phyloP scores from a whole-genome alignment of 2,329 filamentous ascomycete species.

The Huntiella omanensis region DNA sequence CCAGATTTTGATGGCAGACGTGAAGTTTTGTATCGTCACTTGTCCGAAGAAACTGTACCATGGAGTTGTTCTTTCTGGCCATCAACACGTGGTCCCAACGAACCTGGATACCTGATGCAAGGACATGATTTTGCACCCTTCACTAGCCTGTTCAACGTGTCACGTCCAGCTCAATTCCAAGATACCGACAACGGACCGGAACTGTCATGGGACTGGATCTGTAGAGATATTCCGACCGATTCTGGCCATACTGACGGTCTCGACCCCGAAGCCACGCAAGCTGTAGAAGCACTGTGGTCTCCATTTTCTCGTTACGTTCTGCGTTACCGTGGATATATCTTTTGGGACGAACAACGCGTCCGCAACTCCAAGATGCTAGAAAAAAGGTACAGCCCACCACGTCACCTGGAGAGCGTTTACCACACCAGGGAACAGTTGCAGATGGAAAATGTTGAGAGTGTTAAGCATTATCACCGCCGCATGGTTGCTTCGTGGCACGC shows the following conservation, averaged over 20 bases:
- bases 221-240: not conserved
- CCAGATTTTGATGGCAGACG: not conserved
- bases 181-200: constrained; percentile 5
- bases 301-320: constrained; percentile 7
- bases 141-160: not conserved
- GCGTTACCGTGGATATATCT: constrained; percentile 6
- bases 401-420: constrained; percentile 2
- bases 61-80: constrained; percentile 7
- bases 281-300: not conserved
- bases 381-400: not conserved
- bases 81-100: not conserved
- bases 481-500: constrained; percentile 8
- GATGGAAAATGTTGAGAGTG: constrained; percentile 2
- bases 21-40: constrained; percentile 4
- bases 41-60: constrained; percentile 4
- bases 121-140: constrained; percentile 11
- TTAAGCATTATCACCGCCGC: not conserved
- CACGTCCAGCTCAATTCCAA: not conserved
- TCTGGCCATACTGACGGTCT: no score
- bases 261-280: no score
- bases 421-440: constrained; percentile 6
- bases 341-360: constrained; percentile 9
- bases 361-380: not conserved
- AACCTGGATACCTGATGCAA: not conserved
- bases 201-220: constrained; percentile 9